Evolutionary conservation across 2,329 filamentous ascomycete species (phyloP), one percentile per base, ranked within the genome.

Genomic region (Ascochyta clinopodiicola): DNA sequence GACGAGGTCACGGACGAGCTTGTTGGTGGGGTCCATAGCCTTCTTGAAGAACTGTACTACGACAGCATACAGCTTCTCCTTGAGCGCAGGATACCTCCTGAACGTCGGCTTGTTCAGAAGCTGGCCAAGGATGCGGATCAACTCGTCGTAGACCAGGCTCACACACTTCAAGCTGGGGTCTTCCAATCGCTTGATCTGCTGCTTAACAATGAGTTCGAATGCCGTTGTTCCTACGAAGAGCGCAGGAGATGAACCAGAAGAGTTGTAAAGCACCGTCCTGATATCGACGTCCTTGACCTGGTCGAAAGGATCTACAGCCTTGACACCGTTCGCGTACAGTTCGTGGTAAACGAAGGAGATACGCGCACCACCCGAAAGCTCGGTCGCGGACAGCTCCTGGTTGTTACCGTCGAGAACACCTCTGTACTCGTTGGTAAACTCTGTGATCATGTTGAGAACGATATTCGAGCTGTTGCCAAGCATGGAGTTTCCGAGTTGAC

Each of bases 291-390:
- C 95, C 81, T 98, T 99, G 77, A 98, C 92, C 62, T 93, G 85
- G 69, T 99, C 95, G 75, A 99, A 99, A 32, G 95, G 95, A 77
- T 99, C 96, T 38, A 99, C 89, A 1, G 95, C 93, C 83, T 98
- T 98, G 75, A 99, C 86, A 79, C 95, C 95, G 75, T 98, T 98
- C 53, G 92, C 89, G 79, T 99, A 99, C 15, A 99, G 84, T 77
- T 99, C 95, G 79, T 99, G 95, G 85, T 98, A 99, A 40, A 99
- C 95, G 73, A 99, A 99, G 75, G 92, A 96, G 76, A 99, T 99
- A 86, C 95, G 90, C 49, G 95, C 95, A 81, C 95, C 95, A 61
- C 95, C 95, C 6, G 95, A 98, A 59, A 99, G 84, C 77, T 99
- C 95, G 1, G 90, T 86, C 78, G 92, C 96, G 22, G 95, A 98